Percentiles rank a stretch among this genome's conserved stretches.
phyloP scores from a whole-genome alignment of 768 basidiomycete species.

The Lactifluus volemus region DNA sequence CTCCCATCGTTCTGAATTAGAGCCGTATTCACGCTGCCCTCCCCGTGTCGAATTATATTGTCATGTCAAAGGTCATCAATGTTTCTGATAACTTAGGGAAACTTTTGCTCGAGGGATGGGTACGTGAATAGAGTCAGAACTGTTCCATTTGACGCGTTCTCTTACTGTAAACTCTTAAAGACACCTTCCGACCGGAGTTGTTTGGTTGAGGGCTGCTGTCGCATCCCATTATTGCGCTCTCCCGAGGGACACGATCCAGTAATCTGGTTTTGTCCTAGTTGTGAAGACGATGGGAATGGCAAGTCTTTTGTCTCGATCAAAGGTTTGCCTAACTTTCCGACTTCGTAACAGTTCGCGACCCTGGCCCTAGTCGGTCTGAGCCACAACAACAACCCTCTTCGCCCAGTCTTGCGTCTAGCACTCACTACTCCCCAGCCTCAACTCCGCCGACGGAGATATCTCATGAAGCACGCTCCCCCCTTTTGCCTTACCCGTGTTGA shows the following conservation, averaged over 20 bases:
- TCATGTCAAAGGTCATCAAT: conserved; percentile 45
- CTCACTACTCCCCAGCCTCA: conserved; percentile 51
- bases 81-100: conserved; percentile 57
- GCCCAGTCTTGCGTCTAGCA: conserved; percentile 40
- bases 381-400: conserved; percentile 18
- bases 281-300: conserved; percentile 37
- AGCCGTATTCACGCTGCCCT: background rate
- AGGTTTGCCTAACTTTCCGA: background rate
- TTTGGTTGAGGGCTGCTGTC: conserved; percentile 41
- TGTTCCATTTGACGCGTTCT: background rate
- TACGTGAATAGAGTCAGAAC: background rate
- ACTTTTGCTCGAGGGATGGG: conserved; percentile 19
- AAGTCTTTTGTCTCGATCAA: conserved; percentile 16
- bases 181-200: conserved; percentile 47
- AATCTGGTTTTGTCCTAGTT: conserved; percentile 54
- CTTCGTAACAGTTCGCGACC: conserved; percentile 3
- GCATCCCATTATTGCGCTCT: conserved; percentile 67
- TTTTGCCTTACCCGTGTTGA: conserved; percentile 57
- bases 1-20: background rate
- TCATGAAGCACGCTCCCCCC: conserved; percentile 50
- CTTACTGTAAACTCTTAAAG: conserved; percentile 37
- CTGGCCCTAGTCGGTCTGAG: background rate
- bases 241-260: conserved; percentile 41
- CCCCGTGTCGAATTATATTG: background rate
- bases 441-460: conserved; percentile 77